Conservation (phyloP, 2,329 filamentous ascomycete species). For the Colletotrichum endophyticum region DNA sequence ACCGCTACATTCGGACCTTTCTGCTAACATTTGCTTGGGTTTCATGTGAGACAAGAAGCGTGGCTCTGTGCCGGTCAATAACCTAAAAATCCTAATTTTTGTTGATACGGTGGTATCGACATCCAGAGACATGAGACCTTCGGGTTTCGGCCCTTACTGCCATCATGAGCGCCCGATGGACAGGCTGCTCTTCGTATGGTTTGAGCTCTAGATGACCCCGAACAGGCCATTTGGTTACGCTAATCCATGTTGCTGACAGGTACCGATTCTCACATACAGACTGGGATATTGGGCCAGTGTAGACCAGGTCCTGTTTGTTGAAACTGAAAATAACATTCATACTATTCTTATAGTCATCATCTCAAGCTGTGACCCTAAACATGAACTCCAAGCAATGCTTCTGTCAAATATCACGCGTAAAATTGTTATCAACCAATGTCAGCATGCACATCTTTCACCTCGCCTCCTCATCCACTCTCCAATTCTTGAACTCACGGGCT, state of each 20-base stretch:
- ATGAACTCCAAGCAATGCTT: background rate
- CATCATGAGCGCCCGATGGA: background rate
- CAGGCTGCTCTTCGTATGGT: rapidly evolving
- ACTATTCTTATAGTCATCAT: background rate
- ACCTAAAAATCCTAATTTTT: too few relatives aligned
- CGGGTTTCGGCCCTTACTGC: background rate
- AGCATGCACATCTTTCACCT: background rate
- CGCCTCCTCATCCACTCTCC: background rate
- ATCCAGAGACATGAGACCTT: background rate
- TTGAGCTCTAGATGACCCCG: background rate
- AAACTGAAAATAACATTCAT: background rate
- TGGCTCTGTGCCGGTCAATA: background rate
- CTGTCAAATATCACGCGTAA: background rate
- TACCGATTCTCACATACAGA: background rate
- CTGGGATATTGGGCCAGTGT: background rate
- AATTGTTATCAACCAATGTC: background rate
- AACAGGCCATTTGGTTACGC: background rate
- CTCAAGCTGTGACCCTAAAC: background rate
- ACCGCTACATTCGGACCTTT: background rate
- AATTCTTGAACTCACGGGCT: slow-evolving; percentile 58
- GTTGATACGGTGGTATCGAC: too few relatives aligned
- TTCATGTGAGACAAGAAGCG: background rate
- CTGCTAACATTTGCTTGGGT: background rate
- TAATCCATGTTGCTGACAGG: background rate
- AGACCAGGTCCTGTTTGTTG: background rate